Conservation (phyloP, 1,284 basidiomycete species). For the Trichosporon sp. region DNA sequence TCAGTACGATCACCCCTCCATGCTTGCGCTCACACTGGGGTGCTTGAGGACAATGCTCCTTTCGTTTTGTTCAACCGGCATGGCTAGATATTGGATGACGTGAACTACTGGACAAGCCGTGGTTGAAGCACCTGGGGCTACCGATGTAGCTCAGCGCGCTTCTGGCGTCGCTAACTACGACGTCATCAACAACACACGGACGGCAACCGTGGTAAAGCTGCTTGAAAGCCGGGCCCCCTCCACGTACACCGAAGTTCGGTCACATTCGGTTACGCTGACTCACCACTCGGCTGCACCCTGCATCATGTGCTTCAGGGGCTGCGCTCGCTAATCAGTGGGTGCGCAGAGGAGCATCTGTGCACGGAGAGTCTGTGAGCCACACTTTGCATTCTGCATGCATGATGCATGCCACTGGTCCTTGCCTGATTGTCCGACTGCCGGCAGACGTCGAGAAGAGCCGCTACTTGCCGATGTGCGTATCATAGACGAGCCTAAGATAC, state of each 20-base stretch:
- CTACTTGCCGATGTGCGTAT: not conserved
- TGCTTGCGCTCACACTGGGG: slow-evolving; percentile 24
- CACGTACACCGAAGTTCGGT: not conserved
- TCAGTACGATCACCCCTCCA: not conserved
- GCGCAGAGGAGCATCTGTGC: too few relatives aligned
- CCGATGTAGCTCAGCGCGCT: too few relatives aligned
- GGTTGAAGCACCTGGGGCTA: too few relatives aligned
- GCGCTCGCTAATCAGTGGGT: too few relatives aligned
- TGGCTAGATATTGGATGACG: slow-evolving; percentile 17
- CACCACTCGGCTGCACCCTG: too few relatives aligned
- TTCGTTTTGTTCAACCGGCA: slow-evolving; percentile 43
- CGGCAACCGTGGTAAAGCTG: slow-evolving; percentile 1
- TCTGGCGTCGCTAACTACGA: too few relatives aligned
- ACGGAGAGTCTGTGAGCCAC: too few relatives aligned
- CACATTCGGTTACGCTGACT: not conserved
- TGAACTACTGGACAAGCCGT: not conserved
- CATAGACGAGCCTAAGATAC: not conserved
- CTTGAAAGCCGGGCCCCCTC: not conserved
- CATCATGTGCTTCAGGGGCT: not conserved
- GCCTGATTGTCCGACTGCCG: too few relatives aligned
- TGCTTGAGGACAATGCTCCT: slow-evolving; percentile 39
- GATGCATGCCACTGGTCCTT: too few relatives aligned
- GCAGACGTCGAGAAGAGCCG: too few relatives aligned
- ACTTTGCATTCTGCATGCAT: too few relatives aligned
- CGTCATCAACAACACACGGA: slow-evolving; percentile 6